Base-by-base conservation (phyloP, 1,284 basidiomycete species). In the Hemileia vastatrix region DNA sequence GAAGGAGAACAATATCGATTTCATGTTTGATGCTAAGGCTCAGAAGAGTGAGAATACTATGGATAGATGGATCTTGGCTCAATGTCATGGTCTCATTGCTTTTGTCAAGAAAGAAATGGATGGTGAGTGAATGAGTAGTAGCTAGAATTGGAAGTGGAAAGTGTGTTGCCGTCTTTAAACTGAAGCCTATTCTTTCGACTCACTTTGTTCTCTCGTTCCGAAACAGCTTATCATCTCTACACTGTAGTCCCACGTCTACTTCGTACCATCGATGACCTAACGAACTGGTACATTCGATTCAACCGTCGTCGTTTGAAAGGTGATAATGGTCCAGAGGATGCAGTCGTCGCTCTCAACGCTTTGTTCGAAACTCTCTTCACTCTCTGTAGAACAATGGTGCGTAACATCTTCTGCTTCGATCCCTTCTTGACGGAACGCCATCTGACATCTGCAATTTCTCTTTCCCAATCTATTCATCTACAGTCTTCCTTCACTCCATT, bases 201-300 rank as follows among this genome's bases (percentile, higher is more conserved):
- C 27, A 23, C 21, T 52, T 24, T 52, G 15, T 54, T 32, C 40
- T 19, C 23, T 48, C 19, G 47, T 15, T 31, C 6, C 19, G 3
- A 27, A 8, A 23, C 54, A 48, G 72, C 72, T 13, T 75, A 75
- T 66, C 67, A 71, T 2, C 67, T 75, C 21, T 75, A 74, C 67
- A 73, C 72, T 11, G 73, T 75, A 13, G 70, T 72, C 32, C 68
- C 70, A 2, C 67, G 70, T 2, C 57, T 75, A 24, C 64, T 70
- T 18, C 69, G 69, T 47, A 67, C 72, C 44, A 72, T 75, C 55
- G 72, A 75, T 61, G 73, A 75, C 66, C 66, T 75, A 32, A 75
- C 73, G 55, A 75, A 75, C 65, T 75, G 73, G 73, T 75, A 75
- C 68, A 75, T 75, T 57, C 73, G 73, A 43, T 75, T 74, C 69